These are phyloP conservation scores for Sechiopsis laciniata DNA, from an alignment of 306 rosid species.

Conservation along the genomic window DNA sequence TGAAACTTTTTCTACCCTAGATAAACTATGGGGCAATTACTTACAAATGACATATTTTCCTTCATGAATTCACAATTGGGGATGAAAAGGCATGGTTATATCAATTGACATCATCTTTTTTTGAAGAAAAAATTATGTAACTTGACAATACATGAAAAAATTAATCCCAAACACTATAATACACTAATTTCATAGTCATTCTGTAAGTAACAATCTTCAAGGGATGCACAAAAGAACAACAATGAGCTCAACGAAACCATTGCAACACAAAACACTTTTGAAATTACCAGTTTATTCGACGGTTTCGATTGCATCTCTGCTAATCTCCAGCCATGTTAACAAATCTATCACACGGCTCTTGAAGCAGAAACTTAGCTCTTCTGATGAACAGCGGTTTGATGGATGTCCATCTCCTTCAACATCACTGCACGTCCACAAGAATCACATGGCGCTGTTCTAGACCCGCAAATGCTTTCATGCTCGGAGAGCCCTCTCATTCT, in stretches of 20 bases:
- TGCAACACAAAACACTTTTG: not conserved
- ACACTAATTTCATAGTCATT: not conserved
- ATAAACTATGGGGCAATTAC: too few relatives aligned
- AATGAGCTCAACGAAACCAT: not conserved
- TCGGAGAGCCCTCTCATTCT: conserved; percentile 73
- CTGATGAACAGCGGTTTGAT: conserved; percentile 87
- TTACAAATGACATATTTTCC: too few relatives aligned
- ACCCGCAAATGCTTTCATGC: conserved; percentile 95
- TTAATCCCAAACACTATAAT: not conserved
- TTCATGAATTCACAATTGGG: too few relatives aligned
- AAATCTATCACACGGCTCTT: not conserved
- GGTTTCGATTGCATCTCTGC: conserved; percentile 8
- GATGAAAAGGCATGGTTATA: too few relatives aligned
- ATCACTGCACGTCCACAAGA: conserved; percentile 95
- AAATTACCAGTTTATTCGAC: not conserved
- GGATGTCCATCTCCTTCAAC: conserved; percentile 98
- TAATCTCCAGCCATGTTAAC: not conserved
- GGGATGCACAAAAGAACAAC: not conserved
- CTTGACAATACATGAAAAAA: too few relatives aligned
- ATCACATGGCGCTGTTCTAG: conserved; percentile 89
- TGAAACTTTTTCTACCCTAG: too few relatives aligned
- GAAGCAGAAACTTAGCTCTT: conserved; percentile 38
- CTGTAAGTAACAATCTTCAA: not conserved
- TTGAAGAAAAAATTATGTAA: too few relatives aligned
- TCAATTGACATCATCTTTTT: too few relatives aligned